Evolutionary conservation across 371 early-diverging fungal species (phyloP), one percentile per base, ranked within the genome.

Genomic region (Circinella minor): DNA sequence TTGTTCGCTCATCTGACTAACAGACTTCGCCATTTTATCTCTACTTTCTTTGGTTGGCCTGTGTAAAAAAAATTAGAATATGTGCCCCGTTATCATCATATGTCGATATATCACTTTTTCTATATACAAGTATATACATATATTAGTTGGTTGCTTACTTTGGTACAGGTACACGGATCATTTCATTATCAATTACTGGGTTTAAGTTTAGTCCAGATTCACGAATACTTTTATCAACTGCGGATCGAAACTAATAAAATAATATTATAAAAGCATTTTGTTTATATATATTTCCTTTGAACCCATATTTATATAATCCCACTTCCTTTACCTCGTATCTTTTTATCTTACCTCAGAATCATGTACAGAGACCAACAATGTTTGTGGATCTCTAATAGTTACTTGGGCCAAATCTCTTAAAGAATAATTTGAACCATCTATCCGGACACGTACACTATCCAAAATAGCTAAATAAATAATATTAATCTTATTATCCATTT

Each of bases 321-420:
- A 51, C 51, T 5, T 8, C 0, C 51, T 5, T 14, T n/a, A 13
- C 51, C 51, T 13, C 8, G 8, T 13, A 14, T 13, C 36, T 4
- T 5, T 73, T 78, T 27, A 27, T 27, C 27, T 60, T 79, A 93
- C 92, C 71, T 93, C 91, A 38, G 88, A 80, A 64, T 95, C 94
- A 73, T 92, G 90, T 4, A 95, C 86, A 34, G 90, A 83, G 15
- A 96, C 94, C 69, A 94, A 74, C 68, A 97, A 81, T 17, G 91
- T 94, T 68, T 94, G 93, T 20, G 94, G 92, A 69, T 97, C 96
- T 78, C 95, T 93, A 64, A 95, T 87, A 18, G 90, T 85, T 7
- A 97, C 88, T 75, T 93, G 93, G 1, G 95, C 94, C 13, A 96
- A 71, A 60, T 92, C 88, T 4, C 87, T 76, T 18, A 96, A 76